Percentiles rank a stretch among this genome's conserved stretches.
Conservation (phyloP, 257 asterid species). For the Sherardia arvensis region DNA sequence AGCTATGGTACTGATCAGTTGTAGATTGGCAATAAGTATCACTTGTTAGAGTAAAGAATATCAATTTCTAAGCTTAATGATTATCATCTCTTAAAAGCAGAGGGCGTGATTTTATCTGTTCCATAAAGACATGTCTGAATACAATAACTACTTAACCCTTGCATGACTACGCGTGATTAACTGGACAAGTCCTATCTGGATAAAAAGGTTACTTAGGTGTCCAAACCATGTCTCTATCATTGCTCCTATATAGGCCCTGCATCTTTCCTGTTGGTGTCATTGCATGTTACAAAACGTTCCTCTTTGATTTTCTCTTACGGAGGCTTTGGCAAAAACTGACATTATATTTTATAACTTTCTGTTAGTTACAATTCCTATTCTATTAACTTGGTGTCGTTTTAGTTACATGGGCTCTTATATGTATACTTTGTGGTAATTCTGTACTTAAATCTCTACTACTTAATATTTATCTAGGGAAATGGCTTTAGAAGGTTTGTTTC, state of each 20-base stretch:
- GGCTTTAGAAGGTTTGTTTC: constrained; percentile 91
- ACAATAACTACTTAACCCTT: neutral
- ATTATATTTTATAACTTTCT: neutral
- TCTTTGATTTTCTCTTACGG: neutral
- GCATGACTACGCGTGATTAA: neutral
- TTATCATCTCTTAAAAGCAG: neutral
- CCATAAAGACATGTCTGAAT: neutral
- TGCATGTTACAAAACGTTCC: neutral
- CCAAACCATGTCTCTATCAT: too few species aligned
- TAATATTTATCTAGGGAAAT: constrained; percentile 57
- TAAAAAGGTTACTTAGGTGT: too few species aligned
- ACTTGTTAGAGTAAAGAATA: neutral
- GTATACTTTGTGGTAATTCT: neutral
- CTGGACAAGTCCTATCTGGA: too few species aligned
- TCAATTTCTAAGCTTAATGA: neutral
- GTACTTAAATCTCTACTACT: neutral
- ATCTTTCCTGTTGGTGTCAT: neutral
- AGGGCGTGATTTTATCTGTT: neutral
- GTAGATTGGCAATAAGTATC: neutral
- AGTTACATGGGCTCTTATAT: neutral
- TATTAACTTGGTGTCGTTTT: neutral
- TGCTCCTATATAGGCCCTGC: neutral
- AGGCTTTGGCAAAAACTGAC: neutral
- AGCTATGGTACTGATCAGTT: too few species aligned
- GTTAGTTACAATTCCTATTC: neutral